phyloP scores from a whole-genome alignment of 306 rosid species.

The Castanospermum australe region DNA sequence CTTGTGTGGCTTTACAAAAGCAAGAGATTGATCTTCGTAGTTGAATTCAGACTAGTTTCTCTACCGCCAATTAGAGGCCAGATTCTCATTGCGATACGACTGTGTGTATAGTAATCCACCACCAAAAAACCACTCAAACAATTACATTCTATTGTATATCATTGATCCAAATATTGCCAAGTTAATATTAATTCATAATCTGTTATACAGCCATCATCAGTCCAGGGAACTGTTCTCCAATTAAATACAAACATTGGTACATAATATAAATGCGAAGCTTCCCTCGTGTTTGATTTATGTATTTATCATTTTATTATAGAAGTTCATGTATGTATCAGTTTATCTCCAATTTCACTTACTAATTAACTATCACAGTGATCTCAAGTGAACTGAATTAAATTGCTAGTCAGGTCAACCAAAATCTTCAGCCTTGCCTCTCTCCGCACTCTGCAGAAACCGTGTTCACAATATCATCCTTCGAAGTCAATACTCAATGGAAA shows the following conservation, averaged over 20 bases:
- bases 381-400: neutral
- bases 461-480: constrained; percentile 7
- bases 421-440: neutral
- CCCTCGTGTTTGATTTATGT: neutral
- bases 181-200: neutral
- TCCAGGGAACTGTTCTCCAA: neutral
- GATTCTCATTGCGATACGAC: too few species aligned
- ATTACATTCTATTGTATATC: neutral
- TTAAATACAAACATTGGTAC: neutral
- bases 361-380: neutral
- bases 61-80: too few species aligned
- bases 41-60: too few species aligned
- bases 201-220: neutral
- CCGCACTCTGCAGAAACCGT: neutral
- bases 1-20: too few species aligned
- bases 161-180: neutral
- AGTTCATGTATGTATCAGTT: neutral
- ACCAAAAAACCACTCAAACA: too few species aligned
- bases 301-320: neutral
- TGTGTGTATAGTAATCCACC: too few species aligned
- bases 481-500: constrained; percentile 50
- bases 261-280: neutral
- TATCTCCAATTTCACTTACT: constrained; percentile 5
- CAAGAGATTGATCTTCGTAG: too few species aligned
- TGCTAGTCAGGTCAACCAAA: constrained; percentile 4